These are phyloP conservation scores for Podospora sp. DNA, from an alignment of 495 filamentous ascomycete species.

Conservation along the genomic window DNA sequence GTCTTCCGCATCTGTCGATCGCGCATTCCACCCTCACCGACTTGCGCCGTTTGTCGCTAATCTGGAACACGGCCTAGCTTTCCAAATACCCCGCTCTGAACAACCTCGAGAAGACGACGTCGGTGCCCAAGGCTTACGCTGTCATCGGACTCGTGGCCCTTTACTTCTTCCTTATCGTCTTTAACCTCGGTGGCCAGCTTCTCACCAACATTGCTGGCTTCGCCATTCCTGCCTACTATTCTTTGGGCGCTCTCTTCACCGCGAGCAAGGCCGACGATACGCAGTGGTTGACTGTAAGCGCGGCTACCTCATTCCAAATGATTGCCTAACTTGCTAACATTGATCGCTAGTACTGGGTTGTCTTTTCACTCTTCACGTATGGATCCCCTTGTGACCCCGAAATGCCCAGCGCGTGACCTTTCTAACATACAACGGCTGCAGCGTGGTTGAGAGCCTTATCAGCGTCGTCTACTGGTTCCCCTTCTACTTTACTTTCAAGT, in stretches of 20 bases:
- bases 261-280: slow-evolving; percentile 83
- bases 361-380: slow-evolving; percentile 87
- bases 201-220: slow-evolving; percentile 97
- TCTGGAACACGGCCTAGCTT: slow-evolving; percentile 60
- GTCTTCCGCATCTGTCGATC: neutral
- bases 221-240: slow-evolving; percentile 93
- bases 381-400: slow-evolving; percentile 22
- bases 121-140: slow-evolving; percentile 93
- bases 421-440: slow-evolving; percentile 29
- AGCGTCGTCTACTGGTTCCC: slow-evolving; percentile 99
- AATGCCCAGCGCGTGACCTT: neutral
- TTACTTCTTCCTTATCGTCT: slow-evolving; percentile 98
- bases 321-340: slow-evolving; percentile 30
- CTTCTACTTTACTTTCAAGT: slow-evolving; percentile 99
- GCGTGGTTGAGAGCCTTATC: slow-evolving; percentile 87
- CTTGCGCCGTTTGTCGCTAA: slow-evolving; percentile 24
- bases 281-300: slow-evolving; percentile 71
- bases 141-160: slow-evolving; percentile 81
- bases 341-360: slow-evolving; percentile 86
- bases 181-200: slow-evolving; percentile 97
- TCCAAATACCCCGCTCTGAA: slow-evolving; percentile 93
- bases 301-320: neutral
- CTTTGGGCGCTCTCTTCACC: slow-evolving; percentile 85
- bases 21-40: slow-evolving; percentile 13
- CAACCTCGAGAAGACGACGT: slow-evolving; percentile 96